Evolutionary conservation across 2,329 filamentous ascomycete genomes (phyloP).

Genomic region (Fusarium siculi): DNA sequence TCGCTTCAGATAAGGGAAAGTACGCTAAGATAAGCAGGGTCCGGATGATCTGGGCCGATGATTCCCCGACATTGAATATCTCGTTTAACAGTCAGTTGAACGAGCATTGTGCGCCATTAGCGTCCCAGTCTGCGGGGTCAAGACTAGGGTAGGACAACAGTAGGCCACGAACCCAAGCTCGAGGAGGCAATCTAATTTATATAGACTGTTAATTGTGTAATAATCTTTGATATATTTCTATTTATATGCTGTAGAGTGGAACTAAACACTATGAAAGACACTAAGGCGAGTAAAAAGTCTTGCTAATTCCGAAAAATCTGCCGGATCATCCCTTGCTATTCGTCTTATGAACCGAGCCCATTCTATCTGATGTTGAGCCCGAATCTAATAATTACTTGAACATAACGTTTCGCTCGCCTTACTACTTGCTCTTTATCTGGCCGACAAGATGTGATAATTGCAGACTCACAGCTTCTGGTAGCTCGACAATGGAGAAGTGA

Average conservation of each 20-base stretch:
- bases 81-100: neutral
- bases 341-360: too few relatives aligned
- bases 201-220: neutral
- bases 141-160: neutral
- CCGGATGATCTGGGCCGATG: neutral
- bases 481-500: neutral
- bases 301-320: too few relatives aligned
- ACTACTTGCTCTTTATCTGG: rapidly evolving
- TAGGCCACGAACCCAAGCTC: neutral
- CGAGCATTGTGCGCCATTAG: neutral
- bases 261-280: too few relatives aligned
- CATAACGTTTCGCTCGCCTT: rapidly evolving
- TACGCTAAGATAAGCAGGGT: neutral
- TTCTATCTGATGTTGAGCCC: rapidly evolving
- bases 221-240: neutral
- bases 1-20: neutral
- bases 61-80: neutral
- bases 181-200: neutral
- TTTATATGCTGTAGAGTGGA: too few relatives aligned
- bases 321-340: too few relatives aligned
- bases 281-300: too few relatives aligned
- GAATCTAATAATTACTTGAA: neutral
- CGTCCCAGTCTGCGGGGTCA: neutral
- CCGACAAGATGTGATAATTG: neutral
- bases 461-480: neutral